phyloP scores from a whole-genome alignment of 1,284 basidiomycete species.

The Boletus subluridellus region DNA sequence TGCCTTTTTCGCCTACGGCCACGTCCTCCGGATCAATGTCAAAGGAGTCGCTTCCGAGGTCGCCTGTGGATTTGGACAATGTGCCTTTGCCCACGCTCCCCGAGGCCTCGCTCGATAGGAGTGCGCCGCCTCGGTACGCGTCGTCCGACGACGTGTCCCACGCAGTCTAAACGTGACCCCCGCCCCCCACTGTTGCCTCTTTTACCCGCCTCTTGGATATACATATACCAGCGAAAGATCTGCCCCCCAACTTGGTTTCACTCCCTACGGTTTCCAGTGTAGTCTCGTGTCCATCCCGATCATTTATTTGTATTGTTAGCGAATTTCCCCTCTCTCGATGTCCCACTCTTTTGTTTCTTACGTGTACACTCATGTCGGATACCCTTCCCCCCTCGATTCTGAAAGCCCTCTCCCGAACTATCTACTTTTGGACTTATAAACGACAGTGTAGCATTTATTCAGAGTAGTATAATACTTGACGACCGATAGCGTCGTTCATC shows the following conservation, averaged over 20 bases:
- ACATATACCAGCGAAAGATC: not conserved
- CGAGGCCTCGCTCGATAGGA: conserved; percentile 9
- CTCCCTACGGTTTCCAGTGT: not conserved
- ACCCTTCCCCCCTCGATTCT: conserved; percentile 7
- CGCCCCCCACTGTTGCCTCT: not conserved
- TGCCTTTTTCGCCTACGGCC: conserved; percentile 23
- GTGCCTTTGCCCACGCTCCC: conserved; percentile 22
- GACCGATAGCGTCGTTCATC: not conserved
- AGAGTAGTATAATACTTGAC: not conserved
- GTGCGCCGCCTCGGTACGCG: conserved; percentile 21
- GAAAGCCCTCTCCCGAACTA: not conserved
- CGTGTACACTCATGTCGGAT: conserved; percentile 8
- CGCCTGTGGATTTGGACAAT: conserved; percentile 20
- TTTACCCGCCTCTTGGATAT: not conserved
- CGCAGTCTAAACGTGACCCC: conserved; percentile 9
- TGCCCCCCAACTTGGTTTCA: not conserved
- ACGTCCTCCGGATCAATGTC: conserved; percentile 25
- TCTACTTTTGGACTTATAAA: conserved; percentile 13
- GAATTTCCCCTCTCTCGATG: not conserved
- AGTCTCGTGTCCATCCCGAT: not conserved
- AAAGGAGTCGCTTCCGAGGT: conserved; percentile 28
- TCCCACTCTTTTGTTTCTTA: not conserved
- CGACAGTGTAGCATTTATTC: conserved; percentile 17
- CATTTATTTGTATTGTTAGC: conserved; percentile 31
- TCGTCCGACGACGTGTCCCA: conserved; percentile 9